phyloP scores from a whole-genome alignment of 768 basidiomycete genomes.

The Suillus decipiens region DNA sequence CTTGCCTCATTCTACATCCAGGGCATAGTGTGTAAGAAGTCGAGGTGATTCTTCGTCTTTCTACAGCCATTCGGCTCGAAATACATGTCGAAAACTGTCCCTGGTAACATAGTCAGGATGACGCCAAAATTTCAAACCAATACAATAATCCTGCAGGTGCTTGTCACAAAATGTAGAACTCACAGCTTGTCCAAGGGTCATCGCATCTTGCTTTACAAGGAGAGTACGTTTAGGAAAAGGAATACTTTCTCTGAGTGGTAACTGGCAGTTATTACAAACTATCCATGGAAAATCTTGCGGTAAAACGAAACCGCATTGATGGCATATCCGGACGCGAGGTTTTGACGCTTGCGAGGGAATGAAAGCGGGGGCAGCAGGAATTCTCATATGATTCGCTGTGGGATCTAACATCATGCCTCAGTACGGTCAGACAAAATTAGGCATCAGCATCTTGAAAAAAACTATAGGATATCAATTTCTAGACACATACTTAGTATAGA shows the following conservation, averaged over 20 bases:
- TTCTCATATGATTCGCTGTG: conserved; percentile 2
- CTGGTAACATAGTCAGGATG: conserved; percentile 2
- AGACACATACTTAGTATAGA: neutral
- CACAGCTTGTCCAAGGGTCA: conserved; percentile 1
- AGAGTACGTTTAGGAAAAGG: too few species aligned
- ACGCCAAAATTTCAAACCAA: neutral
- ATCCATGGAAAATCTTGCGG: conserved; percentile 1
- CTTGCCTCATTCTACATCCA: conserved; percentile 14
- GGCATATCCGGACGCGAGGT: conserved; percentile 2
- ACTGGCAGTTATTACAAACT: conserved; percentile 9
- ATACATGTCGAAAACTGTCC: conserved; percentile 1
- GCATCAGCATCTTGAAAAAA: neutral
- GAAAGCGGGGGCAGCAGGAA: conserved; percentile 6
- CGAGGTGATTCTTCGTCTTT: conserved; percentile 1
- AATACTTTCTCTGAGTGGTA: neutral
- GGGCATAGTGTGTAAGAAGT: conserved; percentile 14
- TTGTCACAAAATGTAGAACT: conserved; percentile 1
- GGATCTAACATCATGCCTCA: neutral
- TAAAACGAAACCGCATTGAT: neutral
- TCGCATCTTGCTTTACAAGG: neutral
- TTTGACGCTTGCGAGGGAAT: neutral
- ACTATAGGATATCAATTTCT: neutral
- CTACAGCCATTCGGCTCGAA: conserved; percentile 14
- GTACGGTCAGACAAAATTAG: neutral
- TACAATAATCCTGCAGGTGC: neutral